These are phyloP conservation scores for Botryotinia calthae DNA, from an alignment of 2,329 filamentous ascomycete species.

Conservation along the genomic window DNA sequence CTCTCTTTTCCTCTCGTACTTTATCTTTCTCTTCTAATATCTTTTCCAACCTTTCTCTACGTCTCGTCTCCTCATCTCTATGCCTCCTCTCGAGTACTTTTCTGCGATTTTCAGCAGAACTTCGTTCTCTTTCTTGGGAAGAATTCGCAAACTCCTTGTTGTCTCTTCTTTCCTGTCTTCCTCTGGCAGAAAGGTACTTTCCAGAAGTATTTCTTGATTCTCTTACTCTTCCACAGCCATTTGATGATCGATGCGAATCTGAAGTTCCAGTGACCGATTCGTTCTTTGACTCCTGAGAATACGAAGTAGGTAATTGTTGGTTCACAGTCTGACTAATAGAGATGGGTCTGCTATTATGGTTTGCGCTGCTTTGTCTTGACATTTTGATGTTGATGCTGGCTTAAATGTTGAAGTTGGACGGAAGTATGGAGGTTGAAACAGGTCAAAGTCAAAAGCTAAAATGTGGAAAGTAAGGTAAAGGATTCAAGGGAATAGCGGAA, in stretches of 20 bases:
- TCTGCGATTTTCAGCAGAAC: not conserved
- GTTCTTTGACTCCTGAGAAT: not conserved
- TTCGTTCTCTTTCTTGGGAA: not conserved
- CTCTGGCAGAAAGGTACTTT: not conserved
- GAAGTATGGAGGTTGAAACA: not conserved
- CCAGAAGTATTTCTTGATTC: not conserved
- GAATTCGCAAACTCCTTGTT: not conserved
- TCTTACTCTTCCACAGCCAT: not conserved
- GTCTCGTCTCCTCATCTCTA: not conserved
- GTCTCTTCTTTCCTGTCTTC: not conserved
- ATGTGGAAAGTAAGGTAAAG: no score
- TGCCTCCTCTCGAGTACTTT: not conserved
- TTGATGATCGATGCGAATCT: not conserved
- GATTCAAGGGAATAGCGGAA: rapidly evolving
- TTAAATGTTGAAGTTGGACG: not conserved
- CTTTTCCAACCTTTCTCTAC: not conserved
- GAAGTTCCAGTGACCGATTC: not conserved
- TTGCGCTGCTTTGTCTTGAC: not conserved
- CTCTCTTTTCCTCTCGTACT: not conserved
- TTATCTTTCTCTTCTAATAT: not conserved
- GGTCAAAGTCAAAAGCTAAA: not conserved
- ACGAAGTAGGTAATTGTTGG: not conserved
- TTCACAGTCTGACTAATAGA: not conserved
- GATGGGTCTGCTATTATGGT: not conserved
- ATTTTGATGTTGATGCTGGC: not conserved